Evolutionary conservation across 2,329 filamentous ascomycete genomes (phyloP).

Genomic region (Sordariomycetes sp.): DNA sequence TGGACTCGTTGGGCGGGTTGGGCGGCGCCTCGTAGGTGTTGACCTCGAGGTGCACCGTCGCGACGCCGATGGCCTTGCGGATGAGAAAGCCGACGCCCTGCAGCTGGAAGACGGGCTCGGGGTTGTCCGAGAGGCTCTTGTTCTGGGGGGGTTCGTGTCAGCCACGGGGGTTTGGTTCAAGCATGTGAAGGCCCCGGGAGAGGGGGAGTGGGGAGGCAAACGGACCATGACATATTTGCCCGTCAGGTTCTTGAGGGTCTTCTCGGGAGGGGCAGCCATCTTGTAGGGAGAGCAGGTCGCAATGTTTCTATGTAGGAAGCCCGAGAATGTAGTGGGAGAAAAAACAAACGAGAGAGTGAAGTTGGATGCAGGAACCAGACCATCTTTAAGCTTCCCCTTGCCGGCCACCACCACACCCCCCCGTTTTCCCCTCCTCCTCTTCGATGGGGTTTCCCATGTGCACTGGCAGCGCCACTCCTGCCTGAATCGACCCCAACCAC

Average conservation of each 20-base stretch:
- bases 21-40: slow-evolving; percentile 42
- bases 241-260: slow-evolving; percentile 58
- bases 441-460: too few relatives aligned
- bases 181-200: neutral
- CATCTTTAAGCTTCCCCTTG: too few relatives aligned
- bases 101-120: slow-evolving; percentile 60
- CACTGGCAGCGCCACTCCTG: too few relatives aligned
- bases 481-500: too few relatives aligned
- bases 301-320: too few relatives aligned
- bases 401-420: too few relatives aligned
- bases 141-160: slow-evolving; percentile 44
- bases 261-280: slow-evolving; percentile 64
- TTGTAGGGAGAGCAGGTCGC: too few relatives aligned
- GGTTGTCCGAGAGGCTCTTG: slow-evolving; percentile 59
- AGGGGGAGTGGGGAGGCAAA: neutral
- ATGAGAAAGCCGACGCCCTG: slow-evolving; percentile 65
- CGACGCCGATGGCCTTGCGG: slow-evolving; percentile 62
- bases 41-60: slow-evolving; percentile 58
- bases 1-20: slow-evolving; percentile 25
- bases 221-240: slow-evolving; percentile 64
- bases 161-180: neutral
- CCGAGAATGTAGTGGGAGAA: too few relatives aligned
- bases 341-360: too few relatives aligned
- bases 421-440: too few relatives aligned
- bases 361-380: too few relatives aligned